Evolutionary conservation across 768 basidiomycete genomes (phyloP).

Genomic region (Rhizopogon roseolus): DNA sequence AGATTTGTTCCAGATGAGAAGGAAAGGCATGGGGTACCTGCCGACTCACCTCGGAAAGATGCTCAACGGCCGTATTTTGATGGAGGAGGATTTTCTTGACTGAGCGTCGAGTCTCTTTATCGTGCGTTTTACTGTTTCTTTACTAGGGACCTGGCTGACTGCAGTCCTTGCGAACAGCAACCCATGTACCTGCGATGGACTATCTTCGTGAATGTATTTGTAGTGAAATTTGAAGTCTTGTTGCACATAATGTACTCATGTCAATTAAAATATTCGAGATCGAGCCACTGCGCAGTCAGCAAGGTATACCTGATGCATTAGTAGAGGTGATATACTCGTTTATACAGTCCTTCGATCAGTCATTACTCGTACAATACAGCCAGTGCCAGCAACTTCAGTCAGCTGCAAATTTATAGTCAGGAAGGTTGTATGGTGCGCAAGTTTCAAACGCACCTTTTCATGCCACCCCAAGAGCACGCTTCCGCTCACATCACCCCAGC

Average conservation of each 20-base stretch:
- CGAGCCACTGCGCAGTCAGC: too few relatives aligned
- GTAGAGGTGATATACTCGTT: slow-evolving; percentile 5
- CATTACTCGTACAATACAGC: slow-evolving; percentile 89
- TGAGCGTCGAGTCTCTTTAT: neutral
- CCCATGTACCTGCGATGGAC: neutral
- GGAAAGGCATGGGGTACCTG: slow-evolving; percentile 33
- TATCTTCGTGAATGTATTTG: neutral
- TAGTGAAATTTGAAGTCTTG: too few relatives aligned
- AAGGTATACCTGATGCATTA: neutral
- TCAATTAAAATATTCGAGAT: too few relatives aligned
- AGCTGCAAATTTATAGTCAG: slow-evolving; percentile 42
- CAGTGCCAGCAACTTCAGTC: slow-evolving; percentile 94
- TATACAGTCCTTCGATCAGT: slow-evolving; percentile 59
- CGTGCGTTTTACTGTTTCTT: too few relatives aligned
- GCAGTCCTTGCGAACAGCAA: neutral
- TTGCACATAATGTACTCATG: too few relatives aligned
- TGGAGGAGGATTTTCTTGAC: slow-evolving; percentile 18
- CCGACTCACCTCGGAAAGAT: slow-evolving; percentile 39
- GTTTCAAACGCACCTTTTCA: too few relatives aligned
- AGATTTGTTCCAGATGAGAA: slow-evolving; percentile 29
- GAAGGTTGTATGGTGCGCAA: too few relatives aligned
- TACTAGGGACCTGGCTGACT: neutral
- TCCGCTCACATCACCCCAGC: slow-evolving; percentile 55
- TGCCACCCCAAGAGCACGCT: too few relatives aligned
- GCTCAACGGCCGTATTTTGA: slow-evolving; percentile 23